Conservation (phyloP, 2,329 filamentous ascomycete genomes). For the Aspergillus sp. region DNA sequence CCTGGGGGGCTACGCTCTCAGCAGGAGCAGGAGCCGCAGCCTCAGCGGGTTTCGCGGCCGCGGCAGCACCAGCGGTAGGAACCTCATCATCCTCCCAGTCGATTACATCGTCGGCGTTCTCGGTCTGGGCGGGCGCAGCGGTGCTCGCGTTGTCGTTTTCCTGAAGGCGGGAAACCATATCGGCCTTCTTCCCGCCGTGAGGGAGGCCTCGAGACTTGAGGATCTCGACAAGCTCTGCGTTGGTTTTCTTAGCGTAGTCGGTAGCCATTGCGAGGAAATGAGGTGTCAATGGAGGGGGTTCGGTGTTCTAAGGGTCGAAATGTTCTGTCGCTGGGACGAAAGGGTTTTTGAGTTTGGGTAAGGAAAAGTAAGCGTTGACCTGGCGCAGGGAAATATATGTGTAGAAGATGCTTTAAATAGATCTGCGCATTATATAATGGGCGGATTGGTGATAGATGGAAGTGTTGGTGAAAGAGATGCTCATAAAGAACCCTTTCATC, state of each 20-base stretch:
- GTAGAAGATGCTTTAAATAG: background rate
- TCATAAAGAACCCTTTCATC: background rate
- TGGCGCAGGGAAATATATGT: background rate
- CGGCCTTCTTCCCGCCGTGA: conserved; percentile 51
- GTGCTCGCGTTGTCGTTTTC: conserved; percentile 40
- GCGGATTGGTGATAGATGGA: background rate
- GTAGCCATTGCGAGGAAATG: conserved; percentile 32
- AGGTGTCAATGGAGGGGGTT: background rate
- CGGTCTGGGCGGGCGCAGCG: conserved; percentile 24
- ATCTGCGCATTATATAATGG: background rate
- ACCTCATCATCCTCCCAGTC: conserved; percentile 47
- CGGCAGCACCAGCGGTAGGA: conserved; percentile 24
- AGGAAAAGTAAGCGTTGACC: background rate
- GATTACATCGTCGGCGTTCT: conserved; percentile 43
- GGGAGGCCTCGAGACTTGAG: conserved; percentile 50
- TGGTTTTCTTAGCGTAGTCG: conserved; percentile 52
- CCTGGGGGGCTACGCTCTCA: conserved; percentile 22
- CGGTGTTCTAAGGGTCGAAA: background rate
- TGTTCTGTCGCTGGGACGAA: background rate
- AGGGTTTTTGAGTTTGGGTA: background rate
- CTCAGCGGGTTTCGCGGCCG: conserved; percentile 29
- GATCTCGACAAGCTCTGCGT: conserved; percentile 50
- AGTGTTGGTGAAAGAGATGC: background rate
- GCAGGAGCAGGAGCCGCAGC: conserved; percentile 21
- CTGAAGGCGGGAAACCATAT: conserved; percentile 48